A percentile compares a stretch with the other conserved stretches of the same genome.
Conservation (phyloP, 768 basidiomycete species). For the Strobilomyces confusus region DNA sequence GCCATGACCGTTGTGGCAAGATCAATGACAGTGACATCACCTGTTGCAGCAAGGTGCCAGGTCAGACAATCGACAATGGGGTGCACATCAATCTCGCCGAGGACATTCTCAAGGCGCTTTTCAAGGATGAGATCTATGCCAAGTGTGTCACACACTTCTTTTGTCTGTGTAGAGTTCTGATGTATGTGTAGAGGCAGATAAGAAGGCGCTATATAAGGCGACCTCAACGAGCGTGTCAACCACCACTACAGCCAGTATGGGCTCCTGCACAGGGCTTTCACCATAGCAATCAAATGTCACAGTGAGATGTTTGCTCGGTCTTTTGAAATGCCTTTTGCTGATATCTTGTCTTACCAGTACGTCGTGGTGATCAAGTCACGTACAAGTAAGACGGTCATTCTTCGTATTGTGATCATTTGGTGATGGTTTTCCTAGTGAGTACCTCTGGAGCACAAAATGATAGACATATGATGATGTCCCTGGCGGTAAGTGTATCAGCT, state of each 20-base stretch:
- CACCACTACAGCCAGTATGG: conserved; percentile 6
- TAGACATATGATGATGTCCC: conserved; percentile 43
- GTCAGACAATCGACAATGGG: conserved; percentile 35
- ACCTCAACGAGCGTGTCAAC: conserved; percentile 3
- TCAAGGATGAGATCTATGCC: conserved; percentile 46
- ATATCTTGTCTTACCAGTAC: conserved; percentile 37
- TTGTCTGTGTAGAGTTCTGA: conserved; percentile 29
- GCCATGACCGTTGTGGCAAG: too few species aligned
- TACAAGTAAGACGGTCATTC: conserved; percentile 34
- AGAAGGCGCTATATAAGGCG: conserved; percentile 61
- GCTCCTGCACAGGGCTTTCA: conserved; percentile 41
- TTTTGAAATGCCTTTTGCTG: not conserved
- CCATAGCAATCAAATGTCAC: conserved; percentile 40
- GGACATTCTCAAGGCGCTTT: conserved; percentile 46
- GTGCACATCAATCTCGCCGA: conserved; percentile 56
- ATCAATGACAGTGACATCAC: not conserved
- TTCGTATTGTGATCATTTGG: not conserved
- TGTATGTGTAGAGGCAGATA: conserved; percentile 41
- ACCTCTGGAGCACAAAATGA: conserved; percentile 48
- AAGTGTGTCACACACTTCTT: conserved; percentile 43
- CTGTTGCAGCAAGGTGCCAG: conserved; percentile 37
- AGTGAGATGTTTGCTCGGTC: conserved; percentile 27
- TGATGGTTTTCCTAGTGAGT: conserved; percentile 33
- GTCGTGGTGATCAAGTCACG: conserved; percentile 38
- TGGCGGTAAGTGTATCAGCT: conserved; percentile 22